Conservation (phyloP, 2,329 filamentous ascomycete genomes). For the Claviceps monticola region DNA sequence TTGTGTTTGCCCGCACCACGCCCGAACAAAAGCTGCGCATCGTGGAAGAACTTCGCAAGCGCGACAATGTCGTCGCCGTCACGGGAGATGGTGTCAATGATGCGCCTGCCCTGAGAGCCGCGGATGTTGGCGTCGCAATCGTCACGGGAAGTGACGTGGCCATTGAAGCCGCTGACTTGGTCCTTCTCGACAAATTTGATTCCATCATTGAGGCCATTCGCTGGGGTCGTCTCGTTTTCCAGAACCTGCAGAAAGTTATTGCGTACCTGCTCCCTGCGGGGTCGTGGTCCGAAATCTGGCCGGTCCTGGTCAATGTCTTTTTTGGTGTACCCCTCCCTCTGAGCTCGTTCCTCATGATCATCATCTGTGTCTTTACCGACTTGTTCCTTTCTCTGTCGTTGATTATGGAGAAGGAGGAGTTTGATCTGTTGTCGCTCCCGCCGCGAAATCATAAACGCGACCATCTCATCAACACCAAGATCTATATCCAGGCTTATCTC, state of each 20-base stretch:
- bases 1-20: conserved; percentile 56
- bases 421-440: conserved; percentile 35
- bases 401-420: conserved; percentile 43
- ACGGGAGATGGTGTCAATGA: conserved; percentile 64
- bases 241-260: conserved; percentile 28
- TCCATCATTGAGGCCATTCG: conserved; percentile 54
- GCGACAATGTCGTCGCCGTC: conserved; percentile 50
- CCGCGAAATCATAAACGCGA: conserved; percentile 35
- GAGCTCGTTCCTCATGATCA: conserved; percentile 42
- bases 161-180: conserved; percentile 49
- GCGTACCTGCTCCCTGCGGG: conserved; percentile 36
- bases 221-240: conserved; percentile 25
- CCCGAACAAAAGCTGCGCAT: conserved; percentile 60
- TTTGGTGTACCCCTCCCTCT: conserved; percentile 38
- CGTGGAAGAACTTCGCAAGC: conserved; percentile 50
- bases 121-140: conserved; percentile 57
- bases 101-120: conserved; percentile 49
- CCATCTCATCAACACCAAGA: conserved; percentile 37
- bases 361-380: conserved; percentile 43
- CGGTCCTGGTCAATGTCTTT: conserved; percentile 40
- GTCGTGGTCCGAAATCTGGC: conserved; percentile 43
- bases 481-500: conserved; percentile 37
- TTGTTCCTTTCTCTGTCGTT: conserved; percentile 35
- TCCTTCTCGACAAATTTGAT: conserved; percentile 57
- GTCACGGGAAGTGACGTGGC: conserved; percentile 51